Evolutionary conservation across 2,329 filamentous ascomycete species (phyloP).

Genomic region (Diaporthe vaccinii): DNA sequence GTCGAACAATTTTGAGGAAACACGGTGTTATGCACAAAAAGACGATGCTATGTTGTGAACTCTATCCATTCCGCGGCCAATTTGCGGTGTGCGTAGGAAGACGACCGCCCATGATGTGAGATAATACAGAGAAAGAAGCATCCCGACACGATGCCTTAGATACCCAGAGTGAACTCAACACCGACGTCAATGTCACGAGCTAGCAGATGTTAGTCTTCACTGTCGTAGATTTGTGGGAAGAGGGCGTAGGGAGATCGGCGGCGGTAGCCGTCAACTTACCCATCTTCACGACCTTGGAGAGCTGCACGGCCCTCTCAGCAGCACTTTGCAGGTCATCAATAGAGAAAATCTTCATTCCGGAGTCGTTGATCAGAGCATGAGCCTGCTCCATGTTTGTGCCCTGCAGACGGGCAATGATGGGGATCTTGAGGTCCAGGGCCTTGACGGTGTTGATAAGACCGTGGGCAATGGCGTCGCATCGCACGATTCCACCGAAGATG

Average conservation of each 20-base stretch:
- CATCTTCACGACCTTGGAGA: constrained; percentile 99
- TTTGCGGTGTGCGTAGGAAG: neutral
- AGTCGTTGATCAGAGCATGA: constrained; percentile 94
- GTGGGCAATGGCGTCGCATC: constrained; percentile 96
- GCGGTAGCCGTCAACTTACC: constrained; percentile 67
- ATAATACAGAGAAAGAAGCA: constrained; percentile 38
- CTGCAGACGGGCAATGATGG: constrained; percentile 96
- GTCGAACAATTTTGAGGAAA: neutral
- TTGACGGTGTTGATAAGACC: constrained; percentile 96
- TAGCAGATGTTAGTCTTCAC: constrained; percentile 49
- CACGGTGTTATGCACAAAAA: constrained; percentile 12
- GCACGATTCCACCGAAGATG: constrained; percentile 99
- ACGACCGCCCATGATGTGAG: constrained; percentile 29
- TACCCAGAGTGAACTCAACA: constrained; percentile 94
- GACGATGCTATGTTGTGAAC: constrained; percentile 23
- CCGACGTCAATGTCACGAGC: constrained; percentile 97
- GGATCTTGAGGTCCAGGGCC: constrained; percentile 94
- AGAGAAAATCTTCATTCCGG: constrained; percentile 99
- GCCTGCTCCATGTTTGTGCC: constrained; percentile 98
- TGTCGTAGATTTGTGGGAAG: constrained; percentile 30
- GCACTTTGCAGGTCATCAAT: constrained; percentile 98
- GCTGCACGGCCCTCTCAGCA: constrained; percentile 97
- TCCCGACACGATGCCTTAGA: constrained; percentile 67
- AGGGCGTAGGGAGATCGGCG: neutral
- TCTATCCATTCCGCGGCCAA: constrained; percentile 28